Evolutionary conservation across 1,284 basidiomycete genomes (phyloP).

Genomic region (Entoloma clypeatum): DNA sequence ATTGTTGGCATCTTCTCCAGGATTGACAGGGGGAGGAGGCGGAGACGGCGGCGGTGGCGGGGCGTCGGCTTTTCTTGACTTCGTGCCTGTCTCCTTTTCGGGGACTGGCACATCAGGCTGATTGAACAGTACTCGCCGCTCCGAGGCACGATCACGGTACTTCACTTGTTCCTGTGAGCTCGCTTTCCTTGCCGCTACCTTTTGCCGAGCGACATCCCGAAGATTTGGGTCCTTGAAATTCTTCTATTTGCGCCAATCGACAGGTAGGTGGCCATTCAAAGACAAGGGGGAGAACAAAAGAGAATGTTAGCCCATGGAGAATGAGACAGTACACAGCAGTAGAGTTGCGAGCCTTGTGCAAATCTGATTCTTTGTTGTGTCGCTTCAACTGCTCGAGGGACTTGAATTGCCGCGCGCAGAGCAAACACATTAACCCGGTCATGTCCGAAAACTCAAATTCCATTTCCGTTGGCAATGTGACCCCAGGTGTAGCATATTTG

Average conservation of each 20-base stretch:
- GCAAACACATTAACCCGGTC: constrained; percentile 71
- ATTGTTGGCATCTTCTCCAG: constrained; percentile 75
- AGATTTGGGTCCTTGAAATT: constrained; percentile 72
- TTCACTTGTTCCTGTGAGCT: constrained; percentile 53
- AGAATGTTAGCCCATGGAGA: constrained; percentile 29
- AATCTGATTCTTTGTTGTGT: constrained; percentile 85
- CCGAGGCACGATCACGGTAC: constrained; percentile 89
- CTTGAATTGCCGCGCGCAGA: constrained; percentile 93
- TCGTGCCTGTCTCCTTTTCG: constrained; percentile 42
- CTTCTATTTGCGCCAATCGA: constrained; percentile 49
- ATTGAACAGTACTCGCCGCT: constrained; percentile 83
- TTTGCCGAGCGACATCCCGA: constrained; percentile 71
- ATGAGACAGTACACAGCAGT: constrained; percentile 29
- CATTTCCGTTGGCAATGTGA: constrained; percentile 39
- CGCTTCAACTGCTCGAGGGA: constrained; percentile 76
- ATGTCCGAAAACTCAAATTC: constrained; percentile 79
- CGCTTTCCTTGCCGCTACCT: constrained; percentile 48
- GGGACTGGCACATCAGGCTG: constrained; percentile 80
- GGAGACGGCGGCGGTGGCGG: constrained; percentile 62
- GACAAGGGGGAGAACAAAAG: constrained; percentile 21
- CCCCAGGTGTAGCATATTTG: constrained; percentile 21
- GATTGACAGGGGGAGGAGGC: constrained; percentile 57
- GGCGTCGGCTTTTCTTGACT: constrained; percentile 50
- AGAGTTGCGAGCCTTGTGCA: constrained; percentile 79
- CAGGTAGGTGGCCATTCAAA: constrained; percentile 14